Evolutionary conservation across 1,139 yeast genomes (phyloP).

Genomic region (Geotrichum bryndzae): DNA sequence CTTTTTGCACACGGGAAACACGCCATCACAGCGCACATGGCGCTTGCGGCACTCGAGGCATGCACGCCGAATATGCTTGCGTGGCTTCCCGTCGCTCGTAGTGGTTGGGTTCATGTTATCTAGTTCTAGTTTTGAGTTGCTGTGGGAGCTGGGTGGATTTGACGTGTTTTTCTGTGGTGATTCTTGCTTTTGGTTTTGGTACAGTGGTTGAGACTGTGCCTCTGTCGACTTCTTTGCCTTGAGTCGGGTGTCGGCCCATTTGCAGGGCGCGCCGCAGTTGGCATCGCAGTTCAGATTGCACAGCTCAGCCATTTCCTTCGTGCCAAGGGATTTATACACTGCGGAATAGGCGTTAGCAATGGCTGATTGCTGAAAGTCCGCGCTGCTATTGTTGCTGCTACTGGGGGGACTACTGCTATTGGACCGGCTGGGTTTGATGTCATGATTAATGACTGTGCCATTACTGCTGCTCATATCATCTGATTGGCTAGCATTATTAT

Average conservation of each 20-base stretch:
- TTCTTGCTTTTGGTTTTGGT: background rate
- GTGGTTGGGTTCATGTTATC: conserved; percentile 7
- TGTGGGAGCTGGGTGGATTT: background rate
- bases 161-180: background rate
- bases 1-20: conserved; percentile 17
- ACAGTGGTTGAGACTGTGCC: background rate
- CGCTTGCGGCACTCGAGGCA: conserved; percentile 19
- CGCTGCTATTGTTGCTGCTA: background rate
- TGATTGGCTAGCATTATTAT: background rate
- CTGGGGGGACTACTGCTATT: background rate
- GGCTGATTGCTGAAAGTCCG: background rate
- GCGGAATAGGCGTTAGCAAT: background rate
- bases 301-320: conserved; percentile 10
- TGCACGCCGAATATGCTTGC: conserved; percentile 19
- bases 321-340: conserved; percentile 7
- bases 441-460: too few species aligned
- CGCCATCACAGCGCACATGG: conserved; percentile 19
- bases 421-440: background rate
- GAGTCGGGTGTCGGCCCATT: conserved; percentile 10
- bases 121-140: background rate
- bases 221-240: background rate
- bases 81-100: conserved; percentile 17
- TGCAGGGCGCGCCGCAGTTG: conserved; percentile 13
- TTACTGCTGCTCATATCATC: background rate
- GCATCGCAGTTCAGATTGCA: conserved; percentile 14